phyloP scores from a whole-genome alignment of 2,329 filamentous ascomycete species.

The Chrysosporium queenslandicum region DNA sequence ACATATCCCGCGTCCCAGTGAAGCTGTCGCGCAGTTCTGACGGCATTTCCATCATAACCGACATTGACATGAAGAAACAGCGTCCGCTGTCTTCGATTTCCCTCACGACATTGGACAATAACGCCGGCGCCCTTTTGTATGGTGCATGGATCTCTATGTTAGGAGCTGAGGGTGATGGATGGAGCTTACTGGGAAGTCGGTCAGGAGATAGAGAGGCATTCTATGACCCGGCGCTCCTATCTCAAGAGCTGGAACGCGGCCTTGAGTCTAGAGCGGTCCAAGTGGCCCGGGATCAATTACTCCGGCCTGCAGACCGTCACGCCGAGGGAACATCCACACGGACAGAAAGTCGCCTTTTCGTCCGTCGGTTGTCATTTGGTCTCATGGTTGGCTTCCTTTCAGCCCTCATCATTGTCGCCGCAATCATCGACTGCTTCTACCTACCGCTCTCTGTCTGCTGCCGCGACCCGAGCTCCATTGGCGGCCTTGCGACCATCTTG shows the following conservation, averaged over 20 bases:
- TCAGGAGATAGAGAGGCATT: slow-evolving; percentile 5
- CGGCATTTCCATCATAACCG: slow-evolving; percentile 4
- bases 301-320: not conserved
- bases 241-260: slow-evolving; percentile 3
- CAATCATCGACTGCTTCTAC: slow-evolving; percentile 3
- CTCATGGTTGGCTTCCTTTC: slow-evolving; percentile 9
- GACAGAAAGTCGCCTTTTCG: slow-evolving; percentile 8
- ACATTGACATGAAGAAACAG: slow-evolving; percentile 11
- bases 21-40: slow-evolving; percentile 6
- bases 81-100: slow-evolving; percentile 4
- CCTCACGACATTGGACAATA: slow-evolving; percentile 3
- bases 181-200: not conserved
- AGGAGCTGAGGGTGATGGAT: slow-evolving; percentile 1
- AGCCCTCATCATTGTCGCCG: slow-evolving; percentile 4
- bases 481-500: slow-evolving; percentile 10
- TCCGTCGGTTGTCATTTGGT: slow-evolving; percentile 8
- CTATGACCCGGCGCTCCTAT: not conserved
- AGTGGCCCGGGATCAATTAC: slow-evolving; percentile 6
- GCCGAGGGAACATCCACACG: slow-evolving; percentile 2
- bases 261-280: slow-evolving; percentile 5
- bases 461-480: slow-evolving; percentile 10
- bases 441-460: slow-evolving; percentile 9
- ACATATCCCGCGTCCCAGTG: slow-evolving; percentile 6
- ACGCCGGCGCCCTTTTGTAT: slow-evolving; percentile 9
- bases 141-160: slow-evolving; percentile 5